Evolutionary conservation across 169 alveolate genomes (phyloP), one percentile per base, ranked within the genome.

Genomic region (Amoebophrya sp.): DNA sequence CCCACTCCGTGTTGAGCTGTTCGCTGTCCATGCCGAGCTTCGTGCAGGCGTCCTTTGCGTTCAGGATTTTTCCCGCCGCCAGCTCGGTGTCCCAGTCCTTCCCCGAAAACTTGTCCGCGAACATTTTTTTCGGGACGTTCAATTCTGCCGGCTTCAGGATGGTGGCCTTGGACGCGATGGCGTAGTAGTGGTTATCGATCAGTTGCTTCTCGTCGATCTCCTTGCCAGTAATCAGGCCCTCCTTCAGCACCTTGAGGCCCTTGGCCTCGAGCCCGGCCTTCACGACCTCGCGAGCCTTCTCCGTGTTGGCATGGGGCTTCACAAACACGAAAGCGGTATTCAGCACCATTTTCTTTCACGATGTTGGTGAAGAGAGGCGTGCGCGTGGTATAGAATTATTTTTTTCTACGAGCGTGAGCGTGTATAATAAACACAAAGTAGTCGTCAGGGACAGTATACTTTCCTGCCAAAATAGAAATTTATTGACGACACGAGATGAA

Each of bases 151-250:
- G 91, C 88, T 43, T 89, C 88, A 89, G 45, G 39, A 89, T 89
- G 16, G 91, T 89, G 50, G 91, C 91, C 45, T 89, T 89, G 45
- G 91, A 89, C 23, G 91, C 91, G 26, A 89, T 89, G 88, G 91
- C 91, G 31, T 89, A 89, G 88, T 89, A 89, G 40, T 89, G 91
- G 78, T 89, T 50, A 48, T 89, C 91, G 39, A 89, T 89, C 48
- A 45, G 88, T 88, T 89, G 50, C 91, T 89, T 89, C 48, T 89
- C 40, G 38, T 89, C 91, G 48, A 89, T 89, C 20, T 31, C 88
- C 45, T 43, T 29, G 2, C 41, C 87, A 4, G 29, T 48, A 0
- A 89, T 50, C 0, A 58, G 20, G 29, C 91, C 91, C 34, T 89
- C 91, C 88, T 39, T 29, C 42, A 39, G 10, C 40, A 70, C 45